Conservation (phyloP, 768 basidiomycete genomes). For the Exsudoporus frostii region DNA sequence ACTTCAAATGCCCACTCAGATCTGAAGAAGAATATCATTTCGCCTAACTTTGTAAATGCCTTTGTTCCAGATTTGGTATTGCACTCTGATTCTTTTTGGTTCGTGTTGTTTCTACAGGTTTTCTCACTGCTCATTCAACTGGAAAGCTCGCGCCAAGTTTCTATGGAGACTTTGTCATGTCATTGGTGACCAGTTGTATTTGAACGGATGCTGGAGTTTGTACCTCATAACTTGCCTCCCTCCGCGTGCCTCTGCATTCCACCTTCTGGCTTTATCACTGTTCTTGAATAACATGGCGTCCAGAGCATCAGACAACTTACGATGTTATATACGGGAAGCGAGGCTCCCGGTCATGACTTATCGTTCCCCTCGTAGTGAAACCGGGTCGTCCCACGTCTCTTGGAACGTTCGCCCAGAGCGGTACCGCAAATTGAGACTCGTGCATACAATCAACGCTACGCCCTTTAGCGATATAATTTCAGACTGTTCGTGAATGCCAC, state of each 20-base stretch:
- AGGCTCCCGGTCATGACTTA: slow-evolving; percentile 42
- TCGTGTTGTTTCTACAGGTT: slow-evolving; percentile 2
- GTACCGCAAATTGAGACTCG: slow-evolving; percentile 51
- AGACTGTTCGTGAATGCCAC: slow-evolving; percentile 35
- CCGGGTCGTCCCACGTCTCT: slow-evolving; percentile 11
- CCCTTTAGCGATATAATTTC: slow-evolving; percentile 33
- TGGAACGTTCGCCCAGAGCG: slow-evolving; percentile 43
- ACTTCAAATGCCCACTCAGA: background rate
- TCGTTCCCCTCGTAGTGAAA: slow-evolving; percentile 34
- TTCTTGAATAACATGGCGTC: slow-evolving; percentile 18
- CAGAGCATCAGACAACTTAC: slow-evolving; percentile 43
- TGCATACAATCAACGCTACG: slow-evolving; percentile 34
- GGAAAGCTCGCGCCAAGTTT: slow-evolving; percentile 6
- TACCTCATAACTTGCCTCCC: background rate
- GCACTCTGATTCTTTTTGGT: slow-evolving; percentile 2
- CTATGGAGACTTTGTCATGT: slow-evolving; percentile 14
- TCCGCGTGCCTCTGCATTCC: background rate
- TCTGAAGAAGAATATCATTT: background rate
- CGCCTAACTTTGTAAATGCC: background rate
- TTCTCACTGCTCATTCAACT: background rate
- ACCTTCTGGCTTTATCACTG: background rate
- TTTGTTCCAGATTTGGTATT: slow-evolving; percentile 10
- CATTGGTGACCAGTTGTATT: background rate
- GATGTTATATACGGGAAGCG: slow-evolving; percentile 45
- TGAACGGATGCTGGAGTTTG: background rate